These are phyloP conservation scores for Dictyostelium citrinum DNA, from an alignment of 78 protist genomes.

Conservation along the genomic window DNA sequence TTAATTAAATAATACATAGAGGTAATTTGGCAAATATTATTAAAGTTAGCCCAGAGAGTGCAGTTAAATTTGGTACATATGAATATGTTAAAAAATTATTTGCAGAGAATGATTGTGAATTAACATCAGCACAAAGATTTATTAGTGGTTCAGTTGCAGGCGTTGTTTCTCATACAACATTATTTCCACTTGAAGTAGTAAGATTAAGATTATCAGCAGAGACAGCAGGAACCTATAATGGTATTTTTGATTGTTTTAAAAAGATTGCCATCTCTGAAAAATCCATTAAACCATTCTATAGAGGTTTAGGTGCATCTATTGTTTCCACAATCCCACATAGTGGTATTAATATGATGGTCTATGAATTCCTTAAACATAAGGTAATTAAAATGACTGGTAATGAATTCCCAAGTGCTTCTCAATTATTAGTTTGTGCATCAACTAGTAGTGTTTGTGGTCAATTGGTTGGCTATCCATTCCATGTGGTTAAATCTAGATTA, in stretches of 20 bases:
- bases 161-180: slow-evolving; percentile 33
- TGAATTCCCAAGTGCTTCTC: background rate
- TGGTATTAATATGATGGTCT: slow-evolving; percentile 69
- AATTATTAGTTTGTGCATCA: slow-evolving; percentile 45
- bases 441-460: slow-evolving; percentile 11
- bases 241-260: slow-evolving; percentile 50
- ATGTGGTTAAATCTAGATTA: slow-evolving; percentile 64
- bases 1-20: background rate
- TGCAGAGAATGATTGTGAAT: slow-evolving; percentile 53
- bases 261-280: slow-evolving; percentile 23
- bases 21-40: slow-evolving; percentile 70
- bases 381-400: background rate
- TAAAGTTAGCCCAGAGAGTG: slow-evolving; percentile 73
- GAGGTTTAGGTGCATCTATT: slow-evolving; percentile 73
- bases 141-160: slow-evolving; percentile 69
- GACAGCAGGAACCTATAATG: slow-evolving; percentile 37
- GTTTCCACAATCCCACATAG: slow-evolving; percentile 59
- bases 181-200: slow-evolving; percentile 73
- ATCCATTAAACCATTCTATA: slow-evolving; percentile 34
- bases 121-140: slow-evolving; percentile 56
- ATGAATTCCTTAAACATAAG: slow-evolving; percentile 56
- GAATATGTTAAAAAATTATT: slow-evolving; percentile 66
- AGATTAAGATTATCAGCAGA: slow-evolving; percentile 58
- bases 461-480: slow-evolving; percentile 68
- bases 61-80: slow-evolving; percentile 71